These are phyloP conservation scores for Uromyces viciae-fabae DNA, from an alignment of 1,284 basidiomycete species.

Conservation along the genomic window DNA sequence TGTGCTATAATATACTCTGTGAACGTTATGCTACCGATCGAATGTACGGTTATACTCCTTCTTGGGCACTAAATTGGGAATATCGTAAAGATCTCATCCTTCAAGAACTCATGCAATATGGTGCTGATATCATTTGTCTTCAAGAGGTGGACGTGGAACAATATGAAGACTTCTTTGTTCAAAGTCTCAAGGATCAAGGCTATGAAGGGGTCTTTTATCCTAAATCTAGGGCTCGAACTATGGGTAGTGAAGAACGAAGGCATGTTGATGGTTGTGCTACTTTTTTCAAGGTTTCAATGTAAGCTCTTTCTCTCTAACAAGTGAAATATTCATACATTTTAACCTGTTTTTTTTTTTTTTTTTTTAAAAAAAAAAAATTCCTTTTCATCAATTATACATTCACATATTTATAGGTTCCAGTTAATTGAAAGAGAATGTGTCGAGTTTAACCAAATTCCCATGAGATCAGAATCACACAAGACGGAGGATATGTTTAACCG, in stretches of 20 bases:
- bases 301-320: constrained; percentile 27
- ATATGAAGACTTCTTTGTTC: constrained; percentile 88
- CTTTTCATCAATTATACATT: too few relatives aligned
- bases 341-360: constrained; percentile 42
- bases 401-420: constrained; percentile 67
- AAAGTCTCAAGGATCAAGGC: constrained; percentile 69
- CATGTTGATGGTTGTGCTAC: constrained; percentile 94
- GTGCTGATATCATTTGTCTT: constrained; percentile 86
- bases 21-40: constrained; percentile 82
- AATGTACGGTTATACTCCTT: constrained; percentile 93
- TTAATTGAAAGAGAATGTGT: constrained; percentile 91
- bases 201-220: constrained; percentile 92
- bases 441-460: constrained; percentile 89
- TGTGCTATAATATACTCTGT: constrained; percentile 94
- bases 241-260: constrained; percentile 79
- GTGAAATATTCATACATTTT: too few relatives aligned
- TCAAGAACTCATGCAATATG: constrained; percentile 76
- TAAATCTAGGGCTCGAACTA: constrained; percentile 89
- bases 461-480: constrained; percentile 94
- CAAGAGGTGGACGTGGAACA: constrained; percentile 86
- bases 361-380: neutral
- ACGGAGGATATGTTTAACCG: constrained; percentile 99
- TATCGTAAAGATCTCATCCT: constrained; percentile 89
- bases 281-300: constrained; percentile 89
- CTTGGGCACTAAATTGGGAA: constrained; percentile 92